These are phyloP conservation scores for Takashimella koratensis DNA, from an alignment of 1,284 basidiomycete species.

Conservation along the genomic window DNA sequence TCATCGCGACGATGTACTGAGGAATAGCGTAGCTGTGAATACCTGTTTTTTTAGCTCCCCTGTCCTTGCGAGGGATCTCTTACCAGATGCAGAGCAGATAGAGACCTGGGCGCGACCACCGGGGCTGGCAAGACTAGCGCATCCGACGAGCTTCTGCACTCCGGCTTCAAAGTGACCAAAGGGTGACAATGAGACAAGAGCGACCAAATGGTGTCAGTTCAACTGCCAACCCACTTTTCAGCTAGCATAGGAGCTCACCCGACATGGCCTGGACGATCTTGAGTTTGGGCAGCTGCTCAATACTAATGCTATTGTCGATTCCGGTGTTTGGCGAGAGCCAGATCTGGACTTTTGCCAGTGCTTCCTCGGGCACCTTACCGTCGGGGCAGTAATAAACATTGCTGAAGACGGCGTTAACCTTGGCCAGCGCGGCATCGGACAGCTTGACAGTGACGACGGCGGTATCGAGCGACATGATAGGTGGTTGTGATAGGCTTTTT, in stretches of 20 bases:
- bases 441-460: conserved; percentile 11
- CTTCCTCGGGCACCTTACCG: conserved; percentile 19
- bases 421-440: conserved; percentile 20
- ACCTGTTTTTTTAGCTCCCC: conserved; percentile 21
- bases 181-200: conserved; percentile 30
- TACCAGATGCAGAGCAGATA: conserved; percentile 35
- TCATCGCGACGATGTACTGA: conserved; percentile 38
- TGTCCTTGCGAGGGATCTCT: no score
- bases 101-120: conserved; percentile 27
- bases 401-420: conserved; percentile 25
- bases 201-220: conserved; percentile 36
- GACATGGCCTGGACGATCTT: conserved; percentile 41
- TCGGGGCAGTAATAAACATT: conserved; percentile 33
- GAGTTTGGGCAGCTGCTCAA: conserved; percentile 23
- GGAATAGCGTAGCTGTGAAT: conserved; percentile 44
- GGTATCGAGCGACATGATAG: conserved; percentile 4
- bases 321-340: conserved; percentile 26
- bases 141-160: no score
- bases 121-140: no score
- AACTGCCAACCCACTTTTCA: no score
- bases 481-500: no score
- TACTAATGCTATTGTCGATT: conserved; percentile 18
- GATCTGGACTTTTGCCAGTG: conserved; percentile 25
- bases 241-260: no score
- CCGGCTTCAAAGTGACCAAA: no score